These are phyloP conservation scores for Caloboletus inedulis DNA, from an alignment of 1,284 basidiomycete genomes.

Conservation along the genomic window DNA sequence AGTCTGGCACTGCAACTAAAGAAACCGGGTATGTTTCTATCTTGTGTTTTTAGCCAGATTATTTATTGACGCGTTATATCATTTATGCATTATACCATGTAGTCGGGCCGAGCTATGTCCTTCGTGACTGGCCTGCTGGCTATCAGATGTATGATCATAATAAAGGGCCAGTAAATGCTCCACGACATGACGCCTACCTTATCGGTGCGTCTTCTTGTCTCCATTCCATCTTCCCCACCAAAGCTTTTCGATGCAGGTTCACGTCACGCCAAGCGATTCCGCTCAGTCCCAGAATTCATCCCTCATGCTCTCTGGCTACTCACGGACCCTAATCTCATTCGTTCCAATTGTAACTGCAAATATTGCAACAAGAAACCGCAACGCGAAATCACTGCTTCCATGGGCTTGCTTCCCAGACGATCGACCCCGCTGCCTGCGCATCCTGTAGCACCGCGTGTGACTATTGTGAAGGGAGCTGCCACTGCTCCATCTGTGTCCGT, in stretches of 20 bases:
- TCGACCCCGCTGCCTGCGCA: slow-evolving; percentile 30
- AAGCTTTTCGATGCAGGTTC: slow-evolving; percentile 38
- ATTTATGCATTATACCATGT: neutral
- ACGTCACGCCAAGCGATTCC: slow-evolving; percentile 49
- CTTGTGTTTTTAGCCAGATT: neutral
- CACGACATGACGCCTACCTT: slow-evolving; percentile 76
- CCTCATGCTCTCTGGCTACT: slow-evolving; percentile 80
- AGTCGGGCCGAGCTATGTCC: slow-evolving; percentile 58
- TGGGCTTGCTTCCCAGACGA: slow-evolving; percentile 46
- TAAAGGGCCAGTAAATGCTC: slow-evolving; percentile 50
- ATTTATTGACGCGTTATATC: neutral
- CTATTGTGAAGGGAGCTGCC: slow-evolving; percentile 1
- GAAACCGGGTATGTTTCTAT: slow-evolving; percentile 43
- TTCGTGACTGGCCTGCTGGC: slow-evolving; percentile 60
- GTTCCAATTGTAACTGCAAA: slow-evolving; percentile 66
- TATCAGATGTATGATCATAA: slow-evolving; percentile 76
- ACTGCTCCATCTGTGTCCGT: slow-evolving; percentile 8
- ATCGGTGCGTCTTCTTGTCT: slow-evolving; percentile 48
- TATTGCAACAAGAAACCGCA: slow-evolving; percentile 73
- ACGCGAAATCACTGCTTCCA: slow-evolving; percentile 58
- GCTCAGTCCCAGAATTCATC: slow-evolving; percentile 76
- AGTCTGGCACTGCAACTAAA: slow-evolving; percentile 53
- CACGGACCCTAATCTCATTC: slow-evolving; percentile 47
- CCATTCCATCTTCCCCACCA: neutral
- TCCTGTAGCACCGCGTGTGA: slow-evolving; percentile 13